These are phyloP conservation scores for Beta corolliflora DNA, from an alignment of 179 eudicot genomes.

Conservation along the genomic window DNA sequence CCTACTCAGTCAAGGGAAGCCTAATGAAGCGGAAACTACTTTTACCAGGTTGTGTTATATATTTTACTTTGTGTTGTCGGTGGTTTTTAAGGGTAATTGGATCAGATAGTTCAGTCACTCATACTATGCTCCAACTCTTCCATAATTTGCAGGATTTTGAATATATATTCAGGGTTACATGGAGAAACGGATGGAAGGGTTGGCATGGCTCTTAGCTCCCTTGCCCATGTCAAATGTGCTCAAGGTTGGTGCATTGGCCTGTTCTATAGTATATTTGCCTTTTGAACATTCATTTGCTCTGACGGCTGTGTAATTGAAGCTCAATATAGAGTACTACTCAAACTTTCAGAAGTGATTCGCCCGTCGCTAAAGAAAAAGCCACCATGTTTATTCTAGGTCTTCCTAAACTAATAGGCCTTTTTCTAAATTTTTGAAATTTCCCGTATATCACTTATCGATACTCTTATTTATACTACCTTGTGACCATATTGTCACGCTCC, in stretches of 20 bases:
- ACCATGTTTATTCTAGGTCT: too few relatives aligned
- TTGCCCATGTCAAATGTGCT: constrained; percentile 86
- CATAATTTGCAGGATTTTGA: constrained; percentile 49
- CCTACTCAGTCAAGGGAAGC: constrained; percentile 59
- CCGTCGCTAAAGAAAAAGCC: too few relatives aligned
- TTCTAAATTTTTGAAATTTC: too few relatives aligned
- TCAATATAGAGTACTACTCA: neutral
- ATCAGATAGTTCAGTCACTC: neutral
- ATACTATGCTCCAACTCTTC: neutral
- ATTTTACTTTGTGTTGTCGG: constrained; percentile 9
- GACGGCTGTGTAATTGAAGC: neutral
- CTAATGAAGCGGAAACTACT: constrained; percentile 60
- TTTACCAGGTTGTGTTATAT: constrained; percentile 51
- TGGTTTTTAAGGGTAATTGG: neutral
- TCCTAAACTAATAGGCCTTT: too few relatives aligned
- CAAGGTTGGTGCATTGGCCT: constrained; percentile 52
- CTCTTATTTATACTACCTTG: neutral
- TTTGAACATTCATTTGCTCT: neutral
- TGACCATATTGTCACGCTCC: neutral
- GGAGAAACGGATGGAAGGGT: constrained; percentile 77
- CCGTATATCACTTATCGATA: too few relatives aligned
- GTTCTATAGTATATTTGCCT: constrained; percentile 5
- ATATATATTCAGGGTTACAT: constrained; percentile 50
- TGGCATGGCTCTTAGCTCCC: constrained; percentile 78
- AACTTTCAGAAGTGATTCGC: neutral